Evolutionary conservation across 345 rosid species (phyloP).

Genomic region (Chamaenerion angustifolium): DNA sequence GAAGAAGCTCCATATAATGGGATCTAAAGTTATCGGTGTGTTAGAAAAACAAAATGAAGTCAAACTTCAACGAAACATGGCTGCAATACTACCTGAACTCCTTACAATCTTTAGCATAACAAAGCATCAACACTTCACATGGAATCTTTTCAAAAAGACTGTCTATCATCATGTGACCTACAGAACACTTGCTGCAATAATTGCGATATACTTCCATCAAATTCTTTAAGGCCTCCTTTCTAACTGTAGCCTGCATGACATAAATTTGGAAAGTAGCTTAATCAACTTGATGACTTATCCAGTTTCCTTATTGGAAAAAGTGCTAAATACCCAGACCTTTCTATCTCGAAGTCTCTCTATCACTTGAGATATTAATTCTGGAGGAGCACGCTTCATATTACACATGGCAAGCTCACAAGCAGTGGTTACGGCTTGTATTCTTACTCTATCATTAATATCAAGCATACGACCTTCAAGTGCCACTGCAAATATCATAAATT

Average conservation of each 20-base stretch:
- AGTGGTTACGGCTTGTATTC: conserved; percentile 58
- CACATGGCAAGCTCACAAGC: conserved; percentile 64
- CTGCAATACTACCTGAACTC: conserved; percentile 45
- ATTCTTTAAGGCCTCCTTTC: conserved; percentile 74
- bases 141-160: conserved; percentile 74
- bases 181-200: conserved; percentile 65
- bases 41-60: conserved; percentile 1
- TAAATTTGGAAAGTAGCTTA: neutral
- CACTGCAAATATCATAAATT: conserved; percentile 25
- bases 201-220: conserved; percentile 67
- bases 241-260: conserved; percentile 50
- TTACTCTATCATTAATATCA: conserved; percentile 80
- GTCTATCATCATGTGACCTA: conserved; percentile 38
- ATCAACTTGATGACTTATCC: too few relatives aligned
- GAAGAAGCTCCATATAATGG: conserved; percentile 61
- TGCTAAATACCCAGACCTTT: conserved; percentile 40
- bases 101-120: conserved; percentile 59
- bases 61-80: conserved; percentile 6
- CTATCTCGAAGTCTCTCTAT: conserved; percentile 87
- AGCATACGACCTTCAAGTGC: conserved; percentile 64
- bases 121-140: conserved; percentile 70
- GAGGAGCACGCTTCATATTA: conserved; percentile 36
- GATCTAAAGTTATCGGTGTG: conserved; percentile 26
- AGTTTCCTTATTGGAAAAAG: too few relatives aligned
- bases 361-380: conserved; percentile 43